Evolutionary conservation across 192 early-diverging fungal species (phyloP).

Genomic region (Mortierella alpina): DNA sequence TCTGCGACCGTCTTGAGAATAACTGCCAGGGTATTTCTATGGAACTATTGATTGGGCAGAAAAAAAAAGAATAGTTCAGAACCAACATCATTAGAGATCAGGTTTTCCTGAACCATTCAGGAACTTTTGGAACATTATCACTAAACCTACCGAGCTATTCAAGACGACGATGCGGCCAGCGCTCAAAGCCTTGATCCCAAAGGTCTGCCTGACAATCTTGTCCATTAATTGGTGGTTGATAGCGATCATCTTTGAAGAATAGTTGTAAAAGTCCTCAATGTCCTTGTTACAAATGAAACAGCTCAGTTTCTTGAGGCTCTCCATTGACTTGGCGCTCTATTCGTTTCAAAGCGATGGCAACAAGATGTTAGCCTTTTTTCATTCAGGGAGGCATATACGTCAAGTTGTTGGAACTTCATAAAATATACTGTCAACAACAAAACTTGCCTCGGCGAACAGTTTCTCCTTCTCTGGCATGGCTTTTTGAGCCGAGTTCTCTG

Average conservation of each 20-base stretch:
- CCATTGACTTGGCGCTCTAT: conserved; percentile 71
- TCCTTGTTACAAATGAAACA: conserved; percentile 87
- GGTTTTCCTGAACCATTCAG: not conserved
- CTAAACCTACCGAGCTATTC: conserved; percentile 65
- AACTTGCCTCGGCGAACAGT: conserved; percentile 68
- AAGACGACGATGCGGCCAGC: conserved; percentile 84
- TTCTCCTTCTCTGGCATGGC: conserved; percentile 85
- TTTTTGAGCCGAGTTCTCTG: conserved; percentile 90
- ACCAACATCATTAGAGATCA: not conserved
- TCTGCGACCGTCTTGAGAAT: conserved; percentile 64
- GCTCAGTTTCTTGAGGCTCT: conserved; percentile 69
- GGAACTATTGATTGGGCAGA: conserved; percentile 56
- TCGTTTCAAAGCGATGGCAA: not conserved
- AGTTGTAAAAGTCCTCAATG: conserved; percentile 78
- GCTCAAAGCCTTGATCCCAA: conserved; percentile 71
- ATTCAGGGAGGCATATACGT: not conserved
- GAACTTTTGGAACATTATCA: not conserved
- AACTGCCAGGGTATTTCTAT: conserved; percentile 74
- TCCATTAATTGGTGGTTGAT: conserved; percentile 68
- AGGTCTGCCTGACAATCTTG: conserved; percentile 63
- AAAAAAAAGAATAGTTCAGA: not conserved
- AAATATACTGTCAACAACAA: not conserved
- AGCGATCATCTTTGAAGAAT: conserved; percentile 62
- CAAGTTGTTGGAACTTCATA: not conserved
- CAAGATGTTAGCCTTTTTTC: not conserved